Percentiles rank a stretch among this genome's conserved stretches.
These are phyloP conservation scores for Albizia julibrissin DNA, from an alignment of 306 rosid genomes.

Conservation along the genomic window DNA sequence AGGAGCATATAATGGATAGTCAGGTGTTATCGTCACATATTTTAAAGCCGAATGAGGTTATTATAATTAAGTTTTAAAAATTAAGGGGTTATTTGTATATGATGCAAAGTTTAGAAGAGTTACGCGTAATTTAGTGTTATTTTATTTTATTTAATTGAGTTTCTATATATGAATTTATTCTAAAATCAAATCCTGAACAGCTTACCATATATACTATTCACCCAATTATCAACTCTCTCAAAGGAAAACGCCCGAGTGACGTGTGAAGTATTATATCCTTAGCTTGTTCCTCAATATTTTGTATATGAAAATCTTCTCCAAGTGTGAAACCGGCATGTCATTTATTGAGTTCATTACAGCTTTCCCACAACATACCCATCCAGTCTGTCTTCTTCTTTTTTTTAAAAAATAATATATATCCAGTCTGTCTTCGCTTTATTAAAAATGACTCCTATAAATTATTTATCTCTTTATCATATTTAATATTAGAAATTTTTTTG, in stretches of 20 bases:
- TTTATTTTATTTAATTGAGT: background rate
- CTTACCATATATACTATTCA: background rate
- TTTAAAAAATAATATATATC: background rate
- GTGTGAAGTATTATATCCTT: background rate
- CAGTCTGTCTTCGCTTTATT: background rate
- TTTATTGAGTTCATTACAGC: background rate
- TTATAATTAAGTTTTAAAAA: too few species aligned
- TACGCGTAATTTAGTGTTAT: background rate
- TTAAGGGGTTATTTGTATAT: too few species aligned
- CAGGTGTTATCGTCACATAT: too few species aligned
- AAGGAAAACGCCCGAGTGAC: background rate
- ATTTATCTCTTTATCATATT: background rate
- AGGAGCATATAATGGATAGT: too few species aligned
- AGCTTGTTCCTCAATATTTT: background rate
- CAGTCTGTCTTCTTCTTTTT: background rate
- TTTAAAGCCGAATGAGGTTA: background rate
- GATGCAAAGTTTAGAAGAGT: background rate
- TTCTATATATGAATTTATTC: slow-evolving; percentile 9
- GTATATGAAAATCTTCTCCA: slow-evolving; percentile 17
- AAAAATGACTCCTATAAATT: slow-evolving; percentile 1
- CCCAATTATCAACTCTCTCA: background rate
- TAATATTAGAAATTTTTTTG: background rate
- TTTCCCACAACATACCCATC: background rate
- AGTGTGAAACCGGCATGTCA: slow-evolving; percentile 20
- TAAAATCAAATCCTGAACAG: background rate